Evolutionary conservation across 2,329 filamentous ascomycete species (phyloP), one percentile per base, ranked within the genome.

Genomic region (Zymoseptoria pseudotritici): DNA sequence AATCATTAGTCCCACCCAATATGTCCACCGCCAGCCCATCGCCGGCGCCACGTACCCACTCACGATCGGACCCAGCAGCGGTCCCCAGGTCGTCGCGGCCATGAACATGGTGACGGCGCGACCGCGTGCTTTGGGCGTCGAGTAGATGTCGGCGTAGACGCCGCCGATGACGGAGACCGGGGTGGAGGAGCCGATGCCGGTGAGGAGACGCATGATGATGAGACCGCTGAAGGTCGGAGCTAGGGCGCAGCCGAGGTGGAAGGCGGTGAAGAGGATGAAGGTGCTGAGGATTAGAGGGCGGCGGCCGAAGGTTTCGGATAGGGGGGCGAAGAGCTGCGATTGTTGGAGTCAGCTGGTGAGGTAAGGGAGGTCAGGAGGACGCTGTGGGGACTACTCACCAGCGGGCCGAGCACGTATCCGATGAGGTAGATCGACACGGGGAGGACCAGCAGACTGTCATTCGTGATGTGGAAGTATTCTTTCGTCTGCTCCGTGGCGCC

Each of bases 21-120:
- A 89, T 1, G 81, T 75, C 87, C 87, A 90, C 50, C 84, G 80
- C 87, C 87, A 90, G 24, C 81, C 82, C 24, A 87, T 79, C 11
- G 50, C n/a, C 1, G 77, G 79, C 0, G 83, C 77, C 49, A 83
- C 80, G 72, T 82, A 89, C 9, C 86, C 87, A 0, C 83, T 84
- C 21, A 87, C 79, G 17, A 87, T 82, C 2, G 87, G 87, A 0
- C 85, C 83, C 2, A 86, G 72, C n/a, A 89, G 78, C 0, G 86
- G 87, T 0, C 87, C 87, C 52, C 83, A 83, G 0, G 83, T 80
- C 3, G 87, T 90, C 13, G 80, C 85, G 19, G 82, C 83, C 81
- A 87, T 86, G 74, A 86, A 88, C 50, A 82, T 73, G 1, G 84
- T 80, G 77, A 87, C 85, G 4, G 83, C 82, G 36, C 83, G 76